These are phyloP conservation scores for Aspergillus sclerotioniger DNA, from an alignment of 495 filamentous ascomycete species.

Conservation along the genomic window DNA sequence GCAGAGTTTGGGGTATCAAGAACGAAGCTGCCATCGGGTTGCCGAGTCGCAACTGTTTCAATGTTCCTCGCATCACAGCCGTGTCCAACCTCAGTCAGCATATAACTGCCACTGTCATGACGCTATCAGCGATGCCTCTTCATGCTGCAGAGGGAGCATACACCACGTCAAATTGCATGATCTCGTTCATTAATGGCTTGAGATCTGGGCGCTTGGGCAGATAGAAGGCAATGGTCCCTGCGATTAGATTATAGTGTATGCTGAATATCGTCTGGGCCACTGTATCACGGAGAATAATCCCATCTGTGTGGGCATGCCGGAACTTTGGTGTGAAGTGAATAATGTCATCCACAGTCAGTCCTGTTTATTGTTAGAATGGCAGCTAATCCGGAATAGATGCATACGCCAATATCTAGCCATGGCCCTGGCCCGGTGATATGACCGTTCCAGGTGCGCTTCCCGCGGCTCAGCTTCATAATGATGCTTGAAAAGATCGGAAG, in stretches of 20 bases:
- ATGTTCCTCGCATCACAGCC: slow-evolving; percentile 33
- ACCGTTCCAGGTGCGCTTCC: neutral
- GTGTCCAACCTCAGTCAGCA: slow-evolving; percentile 34
- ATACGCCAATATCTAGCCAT: neutral
- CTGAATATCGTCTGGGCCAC: slow-evolving; percentile 12
- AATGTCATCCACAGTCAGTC: slow-evolving; percentile 3
- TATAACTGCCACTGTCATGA: slow-evolving; percentile 22
- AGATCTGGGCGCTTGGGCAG: slow-evolving; percentile 24
- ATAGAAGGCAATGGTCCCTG: slow-evolving; percentile 30
- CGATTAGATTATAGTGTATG: slow-evolving; percentile 36
- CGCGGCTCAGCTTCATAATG: neutral
- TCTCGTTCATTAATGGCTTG: slow-evolving; percentile 19
- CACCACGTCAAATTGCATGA: slow-evolving; percentile 27
- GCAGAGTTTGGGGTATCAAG: slow-evolving; percentile 27
- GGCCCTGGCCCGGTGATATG: slow-evolving; percentile 1
- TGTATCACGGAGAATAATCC: slow-evolving; percentile 5
- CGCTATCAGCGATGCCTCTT: neutral
- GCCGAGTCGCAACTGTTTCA: slow-evolving; percentile 32
- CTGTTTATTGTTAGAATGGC: neutral
- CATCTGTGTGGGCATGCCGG: slow-evolving; percentile 10
- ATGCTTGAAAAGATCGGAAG: neutral
- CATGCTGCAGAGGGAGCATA: slow-evolving; percentile 1
- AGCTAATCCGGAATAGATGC: neutral
- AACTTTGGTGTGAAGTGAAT: slow-evolving; percentile 17
- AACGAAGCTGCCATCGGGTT: slow-evolving; percentile 29